Evolutionary conservation across 495 filamentous ascomycete genomes (phyloP), one percentile per base, ranked within the genome.

Genomic region (Aspergillus carlsbadensis): DNA sequence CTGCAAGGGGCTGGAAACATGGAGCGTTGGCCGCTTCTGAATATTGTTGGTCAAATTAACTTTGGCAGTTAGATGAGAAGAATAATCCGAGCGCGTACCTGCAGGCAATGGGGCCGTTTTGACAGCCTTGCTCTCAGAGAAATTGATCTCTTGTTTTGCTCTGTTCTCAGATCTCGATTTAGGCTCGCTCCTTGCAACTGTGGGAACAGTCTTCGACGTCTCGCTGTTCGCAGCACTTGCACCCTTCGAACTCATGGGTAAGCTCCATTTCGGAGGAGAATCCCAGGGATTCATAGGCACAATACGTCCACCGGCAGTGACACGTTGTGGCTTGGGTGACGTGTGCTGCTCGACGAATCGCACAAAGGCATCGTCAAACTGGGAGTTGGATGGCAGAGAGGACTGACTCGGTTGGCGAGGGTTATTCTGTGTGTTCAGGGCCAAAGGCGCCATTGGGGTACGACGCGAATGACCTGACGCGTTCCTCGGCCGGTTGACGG

Each of bases 281-380:
- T 57, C 46, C 7, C 59, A 57, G 22, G 60, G 64, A 13, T 65
- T 62, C 67, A 77, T 81, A 5, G 84, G 81, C 15, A 87, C 82
- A 40, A 87, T 81, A 33, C 76, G 78, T n/a, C 84, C 84, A 15
- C 83, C 84, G 52, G 84, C 84, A 39, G 84, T 87, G 43, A 87
- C 84, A 35, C 84, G 78, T 47, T 86, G 73, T 42, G 81, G 78
- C 14, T 73, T 80, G 6, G 84, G 83, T 20, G 84, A 84, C 2
- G 80, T 75, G 61, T 87, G 83, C 52, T 81, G 72, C 65, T 80
- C 81, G 17, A 87, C 69, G 35, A 87, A 82, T 15, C 69, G 73
- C 29, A 65, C 70, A 59, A 82, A 81, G 0, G 78, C 78, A 13
- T 65, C 64, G 31, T 78, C 68, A 15, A 50, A 60, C 39, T 75